These are phyloP conservation scores for Ganoderma boninense DNA, from an alignment of 1,284 basidiomycete species.

Conservation along the genomic window DNA sequence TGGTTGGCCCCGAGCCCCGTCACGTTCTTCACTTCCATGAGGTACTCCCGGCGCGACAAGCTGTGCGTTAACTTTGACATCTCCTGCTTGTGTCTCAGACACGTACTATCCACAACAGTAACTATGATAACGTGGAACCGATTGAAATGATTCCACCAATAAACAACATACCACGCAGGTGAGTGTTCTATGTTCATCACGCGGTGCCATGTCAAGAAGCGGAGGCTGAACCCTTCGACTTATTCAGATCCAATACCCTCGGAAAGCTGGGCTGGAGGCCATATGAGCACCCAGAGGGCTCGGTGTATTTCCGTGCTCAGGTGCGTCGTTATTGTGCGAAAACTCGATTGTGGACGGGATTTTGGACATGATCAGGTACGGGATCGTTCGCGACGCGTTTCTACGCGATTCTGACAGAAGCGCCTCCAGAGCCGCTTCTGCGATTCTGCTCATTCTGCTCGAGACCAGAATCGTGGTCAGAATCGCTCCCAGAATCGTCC, in stretches of 20 bases:
- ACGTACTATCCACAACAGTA: neutral
- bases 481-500: too few relatives aligned
- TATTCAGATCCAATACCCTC: neutral
- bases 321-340: too few relatives aligned
- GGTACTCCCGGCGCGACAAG: neutral
- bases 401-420: too few relatives aligned
- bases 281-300: constrained; percentile 1
- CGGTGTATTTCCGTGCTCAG: constrained; percentile 3
- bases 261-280: neutral
- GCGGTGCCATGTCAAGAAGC: neutral
- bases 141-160: neutral
- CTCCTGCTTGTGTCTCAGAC: too few relatives aligned
- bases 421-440: too few relatives aligned
- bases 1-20: neutral
- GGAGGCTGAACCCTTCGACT: neutral
- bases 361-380: too few relatives aligned
- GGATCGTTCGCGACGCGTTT: too few relatives aligned
- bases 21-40: neutral
- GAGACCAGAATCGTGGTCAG: too few relatives aligned
- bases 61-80: neutral
- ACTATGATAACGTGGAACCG: neutral
- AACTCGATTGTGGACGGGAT: too few relatives aligned
- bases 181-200: neutral
- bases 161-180: neutral
- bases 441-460: too few relatives aligned